These are phyloP conservation scores for Agaricus subrufescens DNA, from an alignment of 768 basidiomycete species.

Conservation along the genomic window DNA sequence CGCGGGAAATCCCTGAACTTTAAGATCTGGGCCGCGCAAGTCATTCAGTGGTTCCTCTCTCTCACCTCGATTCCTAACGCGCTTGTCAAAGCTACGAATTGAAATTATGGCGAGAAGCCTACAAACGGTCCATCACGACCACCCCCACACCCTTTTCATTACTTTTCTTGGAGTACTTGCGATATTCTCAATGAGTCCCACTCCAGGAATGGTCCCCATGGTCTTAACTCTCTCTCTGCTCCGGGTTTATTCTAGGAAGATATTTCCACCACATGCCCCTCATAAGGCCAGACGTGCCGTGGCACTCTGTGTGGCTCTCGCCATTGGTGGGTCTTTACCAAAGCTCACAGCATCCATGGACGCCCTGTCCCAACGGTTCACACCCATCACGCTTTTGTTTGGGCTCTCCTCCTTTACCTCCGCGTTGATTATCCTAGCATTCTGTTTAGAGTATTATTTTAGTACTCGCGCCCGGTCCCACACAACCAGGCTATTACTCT, in stretches of 20 bases:
- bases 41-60: background rate
- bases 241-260: constrained; percentile 30
- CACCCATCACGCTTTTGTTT: constrained; percentile 45
- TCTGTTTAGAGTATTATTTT: constrained; percentile 35
- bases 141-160: background rate
- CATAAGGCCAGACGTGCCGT: constrained; percentile 15
- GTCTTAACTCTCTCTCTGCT: constrained; percentile 27
- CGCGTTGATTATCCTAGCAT: constrained; percentile 29
- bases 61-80: background rate
- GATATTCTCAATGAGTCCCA: constrained; percentile 7
- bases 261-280: constrained; percentile 21
- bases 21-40: background rate
- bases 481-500: constrained; percentile 48
- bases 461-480: constrained; percentile 23
- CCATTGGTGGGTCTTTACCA: constrained; percentile 36
- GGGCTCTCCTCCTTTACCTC: constrained; percentile 41
- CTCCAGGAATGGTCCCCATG: constrained; percentile 9
- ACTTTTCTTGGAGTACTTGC: constrained; percentile 4
- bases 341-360: constrained; percentile 39
- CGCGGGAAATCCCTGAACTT: no score
- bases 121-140: background rate
- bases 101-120: background rate
- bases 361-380: constrained; percentile 49
- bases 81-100: no score
- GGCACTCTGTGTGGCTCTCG: constrained; percentile 32